Evolutionary conservation across 331 rosid species (phyloP), one percentile per base, ranked within the genome.

Genomic region (Malus hybrid): DNA sequence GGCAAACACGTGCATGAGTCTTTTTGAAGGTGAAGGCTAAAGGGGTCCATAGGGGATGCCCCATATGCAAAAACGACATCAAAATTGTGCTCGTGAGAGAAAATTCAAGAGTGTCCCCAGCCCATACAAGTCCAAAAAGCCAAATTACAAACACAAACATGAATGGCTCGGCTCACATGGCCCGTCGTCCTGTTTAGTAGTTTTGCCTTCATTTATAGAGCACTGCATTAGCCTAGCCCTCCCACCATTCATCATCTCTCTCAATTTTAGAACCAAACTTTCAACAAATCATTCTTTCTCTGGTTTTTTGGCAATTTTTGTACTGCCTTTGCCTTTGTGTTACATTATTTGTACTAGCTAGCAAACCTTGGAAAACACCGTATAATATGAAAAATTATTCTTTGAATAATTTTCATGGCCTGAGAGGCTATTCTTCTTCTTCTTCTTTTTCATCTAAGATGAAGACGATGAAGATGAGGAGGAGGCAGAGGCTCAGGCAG

Each of bases 1-100:
- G 88, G 84, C 89, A 84, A 71, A 83, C 89, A 90, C 86, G 91
- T 92, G 94, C 85, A 83, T 86, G 87, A 89, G 86, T 79, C 80
- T 77, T 65, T 16, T 57, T 9, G 24, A n/a, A 19, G 74, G 70
- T 73, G 1, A 66, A 71, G 77, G 77, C 42, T 1, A 10, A 11
- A 7, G 10, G 59, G 81, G 60, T 82, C 93, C 86, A 79, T 31
- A n/a, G 18, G 24, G 16, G 48, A 12, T 7, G 63, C 32, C 77
- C 52, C 29, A 18, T 19, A 73, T 77, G 64, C 33, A 39, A 44
- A 76, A 71, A 85, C 83, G 90, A 84, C 96, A 76, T 79, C 59
- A 39, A 10, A 63, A 50, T 77, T 80, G 59, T 48, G 52, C 83
- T 72, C 57, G 76, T 73, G 71, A 83, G 67, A 55, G 48, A 75